These are phyloP conservation scores for Chaetomiaceae sp. DNA, from an alignment of 2,329 filamentous ascomycete species.

Conservation along the genomic window DNA sequence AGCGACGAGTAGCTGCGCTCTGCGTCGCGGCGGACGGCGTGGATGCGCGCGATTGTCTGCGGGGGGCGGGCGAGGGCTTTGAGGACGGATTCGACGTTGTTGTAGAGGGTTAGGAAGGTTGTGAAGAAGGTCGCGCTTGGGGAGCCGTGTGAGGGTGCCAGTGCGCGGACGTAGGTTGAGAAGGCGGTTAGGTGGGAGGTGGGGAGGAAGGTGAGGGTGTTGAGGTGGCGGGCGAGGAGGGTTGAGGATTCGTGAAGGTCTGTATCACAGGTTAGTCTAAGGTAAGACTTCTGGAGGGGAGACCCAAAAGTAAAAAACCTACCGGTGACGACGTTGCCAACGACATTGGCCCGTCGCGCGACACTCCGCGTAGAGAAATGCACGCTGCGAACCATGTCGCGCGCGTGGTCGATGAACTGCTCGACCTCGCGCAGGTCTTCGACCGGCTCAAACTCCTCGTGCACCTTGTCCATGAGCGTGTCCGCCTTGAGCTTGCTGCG, in stretches of 20 bases:
- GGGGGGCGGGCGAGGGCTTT: slow-evolving; percentile 73
- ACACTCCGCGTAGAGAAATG: slow-evolving; percentile 79
- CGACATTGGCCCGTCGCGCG: slow-evolving; percentile 70
- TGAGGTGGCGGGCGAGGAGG: slow-evolving; percentile 48
- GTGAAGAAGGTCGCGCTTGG: slow-evolving; percentile 71
- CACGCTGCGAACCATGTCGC: slow-evolving; percentile 81
- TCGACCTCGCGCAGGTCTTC: slow-evolving; percentile 84
- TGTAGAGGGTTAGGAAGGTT: slow-evolving; percentile 72
- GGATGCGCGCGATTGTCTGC: slow-evolving; percentile 71
- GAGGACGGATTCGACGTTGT: slow-evolving; percentile 77
- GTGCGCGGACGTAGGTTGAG: slow-evolving; percentile 62
- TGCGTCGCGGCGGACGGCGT: slow-evolving; percentile 66
- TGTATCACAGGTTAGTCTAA: slow-evolving; percentile 20
- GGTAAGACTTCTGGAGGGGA: no score
- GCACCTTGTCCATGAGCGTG: slow-evolving; percentile 73
- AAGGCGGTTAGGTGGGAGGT: slow-evolving; percentile 63
- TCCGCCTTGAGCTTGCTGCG: slow-evolving; percentile 83
- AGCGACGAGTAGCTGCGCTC: slow-evolving; percentile 74
- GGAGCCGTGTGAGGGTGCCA: slow-evolving; percentile 64
- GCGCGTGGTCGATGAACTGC: slow-evolving; percentile 84
- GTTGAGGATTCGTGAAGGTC: slow-evolving; percentile 65
- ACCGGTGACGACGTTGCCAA: slow-evolving; percentile 62
- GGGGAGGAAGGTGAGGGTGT: slow-evolving; percentile 63
- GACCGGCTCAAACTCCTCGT: slow-evolving; percentile 83
- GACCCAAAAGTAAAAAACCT: slow-evolving; percentile 28